Conservation (phyloP, 805 yeast genomes). For the Yarrowia sp. region DNA sequence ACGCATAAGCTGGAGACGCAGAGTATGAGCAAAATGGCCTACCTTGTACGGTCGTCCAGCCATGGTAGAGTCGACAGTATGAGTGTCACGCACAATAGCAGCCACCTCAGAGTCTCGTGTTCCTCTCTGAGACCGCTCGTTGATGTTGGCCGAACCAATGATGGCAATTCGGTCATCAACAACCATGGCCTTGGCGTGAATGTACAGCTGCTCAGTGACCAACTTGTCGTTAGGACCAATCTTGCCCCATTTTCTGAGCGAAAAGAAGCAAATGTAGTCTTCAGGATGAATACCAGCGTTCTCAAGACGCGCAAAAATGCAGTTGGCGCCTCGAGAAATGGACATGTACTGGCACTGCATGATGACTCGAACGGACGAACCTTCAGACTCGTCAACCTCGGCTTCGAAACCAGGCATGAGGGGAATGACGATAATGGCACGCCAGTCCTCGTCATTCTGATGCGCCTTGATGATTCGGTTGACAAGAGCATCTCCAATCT, state of each 20-base stretch:
- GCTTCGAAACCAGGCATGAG: slow-evolving; percentile 93
- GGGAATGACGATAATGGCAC: slow-evolving; percentile 87
- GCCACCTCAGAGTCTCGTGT: slow-evolving; percentile 93
- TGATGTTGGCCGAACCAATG: slow-evolving; percentile 95
- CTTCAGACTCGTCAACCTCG: slow-evolving; percentile 89
- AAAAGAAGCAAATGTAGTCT: slow-evolving; percentile 86
- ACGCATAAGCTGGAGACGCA: slow-evolving; percentile 89
- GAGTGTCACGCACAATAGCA: slow-evolving; percentile 79
- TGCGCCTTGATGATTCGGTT: slow-evolving; percentile 91
- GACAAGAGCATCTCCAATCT: slow-evolving; percentile 96
- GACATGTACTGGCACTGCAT: slow-evolving; percentile 96
- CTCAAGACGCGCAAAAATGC: slow-evolving; percentile 79
- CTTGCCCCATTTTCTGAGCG: slow-evolving; percentile 93
- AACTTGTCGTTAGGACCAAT: slow-evolving; percentile 72
- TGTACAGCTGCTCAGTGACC: slow-evolving; percentile 87
- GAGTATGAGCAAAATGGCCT: slow-evolving; percentile 82
- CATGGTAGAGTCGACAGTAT: slow-evolving; percentile 60
- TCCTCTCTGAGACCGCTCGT: slow-evolving; percentile 95
- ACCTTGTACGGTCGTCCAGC: slow-evolving; percentile 78
- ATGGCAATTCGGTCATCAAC: slow-evolving; percentile 93
- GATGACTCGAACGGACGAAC: slow-evolving; percentile 90
- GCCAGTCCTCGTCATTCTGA: slow-evolving; percentile 74
- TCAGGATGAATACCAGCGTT: slow-evolving; percentile 81
- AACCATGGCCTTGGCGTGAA: slow-evolving; percentile 88
- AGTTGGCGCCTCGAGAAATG: slow-evolving; percentile 83